phyloP scores from a whole-genome alignment of 345 rosid genomes.

The Arabidopsis thaliana region TAIR10.1 NC_003074.8:21953001-21953500 shows the following conservation, averaged over 20 bases:
- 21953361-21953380: slow-evolving; percentile 1
- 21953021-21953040: slow-evolving; percentile 54
- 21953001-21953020: slow-evolving; percentile 82
- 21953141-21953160: slow-evolving; percentile 15
- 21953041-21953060: slow-evolving; percentile 82
- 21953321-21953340: slow-evolving; percentile 12
- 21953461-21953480: slow-evolving; percentile 94
- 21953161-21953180: slow-evolving; percentile 17
- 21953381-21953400: slow-evolving; percentile 1
- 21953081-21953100: slow-evolving; percentile 76
- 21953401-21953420: slow-evolving; percentile 15
- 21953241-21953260: slow-evolving; percentile 4
- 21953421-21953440: slow-evolving; percentile 34
- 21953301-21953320: slow-evolving; percentile 1
- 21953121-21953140: too few relatives aligned
- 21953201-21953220: slow-evolving; percentile 9
- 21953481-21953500: slow-evolving; percentile 97
- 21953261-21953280: slow-evolving; percentile 13
- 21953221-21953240: slow-evolving; percentile 2
- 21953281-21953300: slow-evolving; percentile 6
- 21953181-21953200: slow-evolving; percentile 11
- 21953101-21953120: slow-evolving; percentile 19
- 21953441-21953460: slow-evolving; percentile 98
- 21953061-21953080: slow-evolving; percentile 95
- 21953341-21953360: slow-evolving; percentile 9